Evolutionary conservation across 1,284 basidiomycete genomes (phyloP), one percentile per base, ranked within the genome.

Genomic region (Ceratobasidium sp.): DNA sequence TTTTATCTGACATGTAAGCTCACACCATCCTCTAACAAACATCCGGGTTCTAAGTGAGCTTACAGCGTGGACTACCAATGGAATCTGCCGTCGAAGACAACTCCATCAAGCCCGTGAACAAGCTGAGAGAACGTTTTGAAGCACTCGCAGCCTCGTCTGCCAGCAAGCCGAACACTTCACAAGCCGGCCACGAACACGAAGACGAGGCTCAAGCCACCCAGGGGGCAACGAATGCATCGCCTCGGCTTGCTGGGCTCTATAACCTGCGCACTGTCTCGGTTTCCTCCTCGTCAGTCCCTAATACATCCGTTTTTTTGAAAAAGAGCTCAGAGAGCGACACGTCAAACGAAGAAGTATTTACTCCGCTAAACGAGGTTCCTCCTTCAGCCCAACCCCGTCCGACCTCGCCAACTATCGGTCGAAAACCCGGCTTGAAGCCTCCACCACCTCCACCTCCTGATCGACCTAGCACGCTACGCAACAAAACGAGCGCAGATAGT

Each of bases 81-180:
- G 71, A 74, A 18, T n/a, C 57, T 33, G 41, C 41, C 41, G 64
- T 74, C 10, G 71, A 74, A 33, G 71, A 64, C 41, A 64, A 64
- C 44, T 64, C 71, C 8, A 74, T 74, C 71, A 74, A 74, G 23
- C 71, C 71, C n/a, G 71, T 74, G 10, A 64, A 64, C 59, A 74
- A 74, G 59, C 27, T 74, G 23, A 57, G 71, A 18, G 59, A 74
- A 30, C 71, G 71, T n/a, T 74, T 74, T 64, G 71, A 74, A 64
- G 71, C 71, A n/a, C 59, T 74, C 8, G 71, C 48, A 30, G 33
- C 71, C 18, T 64, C 71, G 10, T 52, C 71, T 7, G n/a, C 57
- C 71, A 52, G 27, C 16, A 62, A 52, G 46, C 10, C 69, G 6
- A 30, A 55, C 18, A 23, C 41, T 27, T 50, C 59, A 20, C 23